Evolutionary conservation across 2,329 filamentous ascomycete genomes (phyloP).

Genomic region (Didymella glomerata): DNA sequence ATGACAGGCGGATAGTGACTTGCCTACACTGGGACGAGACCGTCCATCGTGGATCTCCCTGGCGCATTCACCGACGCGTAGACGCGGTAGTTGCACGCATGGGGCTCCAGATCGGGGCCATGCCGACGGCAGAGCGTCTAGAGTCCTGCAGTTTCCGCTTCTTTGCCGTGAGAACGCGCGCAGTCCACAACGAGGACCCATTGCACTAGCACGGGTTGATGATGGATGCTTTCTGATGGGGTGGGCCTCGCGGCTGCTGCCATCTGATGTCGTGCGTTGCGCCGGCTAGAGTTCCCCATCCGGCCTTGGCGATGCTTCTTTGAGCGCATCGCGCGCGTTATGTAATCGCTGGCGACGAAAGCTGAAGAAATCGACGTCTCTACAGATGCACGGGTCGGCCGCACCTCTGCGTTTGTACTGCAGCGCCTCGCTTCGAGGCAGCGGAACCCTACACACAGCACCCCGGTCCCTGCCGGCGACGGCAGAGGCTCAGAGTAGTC

Average conservation of each 20-base stretch:
- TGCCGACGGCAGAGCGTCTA: background rate
- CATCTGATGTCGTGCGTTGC: conserved; percentile 10
- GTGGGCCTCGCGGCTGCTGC: conserved; percentile 16
- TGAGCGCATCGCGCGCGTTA: background rate
- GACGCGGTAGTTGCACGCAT: background rate
- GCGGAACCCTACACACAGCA: conserved; percentile 6
- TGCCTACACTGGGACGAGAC: background rate
- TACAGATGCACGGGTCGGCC: background rate
- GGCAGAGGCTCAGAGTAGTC: background rate
- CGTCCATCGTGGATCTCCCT: conserved; percentile 4
- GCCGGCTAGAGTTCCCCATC: conserved; percentile 6
- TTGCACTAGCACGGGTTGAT: conserved; percentile 6
- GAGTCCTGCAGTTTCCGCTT: conserved; percentile 3
- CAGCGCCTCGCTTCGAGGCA: conserved; percentile 19
- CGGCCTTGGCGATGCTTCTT: conserved; percentile 3
- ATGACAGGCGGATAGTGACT: conserved; percentile 5
- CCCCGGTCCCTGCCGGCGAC: conserved; percentile 13
- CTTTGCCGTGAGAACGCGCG: background rate
- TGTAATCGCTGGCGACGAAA: conserved; percentile 9
- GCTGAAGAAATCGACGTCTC: conserved; percentile 3
- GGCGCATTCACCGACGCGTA: background rate
- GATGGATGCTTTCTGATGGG: background rate
- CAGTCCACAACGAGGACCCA: conserved; percentile 2
- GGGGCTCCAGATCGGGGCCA: conserved; percentile 9
- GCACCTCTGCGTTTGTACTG: conserved; percentile 1